Conservation (phyloP, 352 stramenopile species). For the Pythium plurisporium region DNA sequence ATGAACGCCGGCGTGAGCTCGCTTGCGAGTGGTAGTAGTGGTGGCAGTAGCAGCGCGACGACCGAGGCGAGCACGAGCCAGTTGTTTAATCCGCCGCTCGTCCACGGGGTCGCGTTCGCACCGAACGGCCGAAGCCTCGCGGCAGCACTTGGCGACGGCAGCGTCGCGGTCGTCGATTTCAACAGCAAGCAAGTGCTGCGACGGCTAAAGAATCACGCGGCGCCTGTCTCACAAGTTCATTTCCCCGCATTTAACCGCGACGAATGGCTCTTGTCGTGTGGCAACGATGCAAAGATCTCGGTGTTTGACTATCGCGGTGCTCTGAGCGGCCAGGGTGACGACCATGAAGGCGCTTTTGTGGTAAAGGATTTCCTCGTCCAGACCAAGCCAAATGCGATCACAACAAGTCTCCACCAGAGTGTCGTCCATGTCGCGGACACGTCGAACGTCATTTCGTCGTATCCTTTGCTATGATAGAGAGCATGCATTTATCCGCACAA, state of each 20-base stretch:
- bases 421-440: conserved; percentile 49
- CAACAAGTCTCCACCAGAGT: conserved; percentile 44
- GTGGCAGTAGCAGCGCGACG: too few relatives aligned
- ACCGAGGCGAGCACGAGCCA: conserved; percentile 31
- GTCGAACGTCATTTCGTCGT: conserved; percentile 45
- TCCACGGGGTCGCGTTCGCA: conserved; percentile 62
- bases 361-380: conserved; percentile 41
- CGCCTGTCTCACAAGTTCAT: conserved; percentile 57
- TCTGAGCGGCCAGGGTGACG: conserved; percentile 20
- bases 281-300: conserved; percentile 64
- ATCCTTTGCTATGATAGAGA: conserved; percentile 32
- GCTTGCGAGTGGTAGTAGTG: conserved; percentile 12
- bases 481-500: not conserved
- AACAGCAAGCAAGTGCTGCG: conserved; percentile 43
- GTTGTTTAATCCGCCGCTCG: conserved; percentile 73
- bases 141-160: conserved; percentile 59
- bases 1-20: conserved; percentile 48
- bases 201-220: conserved; percentile 45
- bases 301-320: conserved; percentile 56
- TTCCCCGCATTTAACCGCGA: conserved; percentile 46
- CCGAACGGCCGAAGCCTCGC: conserved; percentile 59
- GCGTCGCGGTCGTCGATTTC: conserved; percentile 64
- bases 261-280: conserved; percentile 55
- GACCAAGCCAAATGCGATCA: conserved; percentile 54
- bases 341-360: conserved; percentile 30